A percentile compares a stretch with the other conserved stretches of the same genome.
Conservation (phyloP, 495 filamentous ascomycete genomes). For the Penicillium cataractarum region DNA sequence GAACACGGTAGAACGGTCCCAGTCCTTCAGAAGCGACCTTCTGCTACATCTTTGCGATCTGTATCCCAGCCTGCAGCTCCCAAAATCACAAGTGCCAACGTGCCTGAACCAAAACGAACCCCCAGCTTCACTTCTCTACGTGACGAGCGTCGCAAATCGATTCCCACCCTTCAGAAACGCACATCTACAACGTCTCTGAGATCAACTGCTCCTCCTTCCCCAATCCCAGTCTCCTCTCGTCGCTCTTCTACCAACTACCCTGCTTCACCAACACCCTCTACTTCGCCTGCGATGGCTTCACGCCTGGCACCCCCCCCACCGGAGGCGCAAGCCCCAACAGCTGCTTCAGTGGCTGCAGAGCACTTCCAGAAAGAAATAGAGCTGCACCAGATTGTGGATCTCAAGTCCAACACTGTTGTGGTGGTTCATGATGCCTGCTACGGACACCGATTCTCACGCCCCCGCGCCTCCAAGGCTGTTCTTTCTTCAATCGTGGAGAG, state of each 20-base stretch:
- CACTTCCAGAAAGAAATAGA: conserved; percentile 73
- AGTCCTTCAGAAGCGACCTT: conserved; percentile 49
- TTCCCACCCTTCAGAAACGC: conserved; percentile 49
- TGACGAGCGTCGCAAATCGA: conserved; percentile 50
- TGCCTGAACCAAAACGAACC: conserved; percentile 48
- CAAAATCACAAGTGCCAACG: conserved; percentile 1
- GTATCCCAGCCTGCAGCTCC: conserved; percentile 30
- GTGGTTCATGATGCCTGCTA: conserved; percentile 93
- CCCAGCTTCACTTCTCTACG: conserved; percentile 55
- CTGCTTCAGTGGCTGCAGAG: conserved; percentile 67
- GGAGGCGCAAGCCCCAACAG: conserved; percentile 53
- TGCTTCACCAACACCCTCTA: conserved; percentile 38
- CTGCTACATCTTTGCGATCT: conserved; percentile 49
- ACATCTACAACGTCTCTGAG: conserved; percentile 43
- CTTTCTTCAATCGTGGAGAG: conserved; percentile 84
- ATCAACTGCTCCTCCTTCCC: conserved; percentile 34
- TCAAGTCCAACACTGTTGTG: conserved; percentile 69
- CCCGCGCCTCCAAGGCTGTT: conserved; percentile 65
- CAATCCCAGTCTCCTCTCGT: conserved; percentile 42
- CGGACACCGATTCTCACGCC: conserved; percentile 84
- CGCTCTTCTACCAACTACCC: conserved; percentile 52
- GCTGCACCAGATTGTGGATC: conserved; percentile 56
- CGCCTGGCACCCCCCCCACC: conserved; percentile 25
- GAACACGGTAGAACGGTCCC: conserved; percentile 44
- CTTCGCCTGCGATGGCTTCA: conserved; percentile 29